phyloP scores from a whole-genome alignment of 306 rosid genomes.

The Cicer judaicum region DNA sequence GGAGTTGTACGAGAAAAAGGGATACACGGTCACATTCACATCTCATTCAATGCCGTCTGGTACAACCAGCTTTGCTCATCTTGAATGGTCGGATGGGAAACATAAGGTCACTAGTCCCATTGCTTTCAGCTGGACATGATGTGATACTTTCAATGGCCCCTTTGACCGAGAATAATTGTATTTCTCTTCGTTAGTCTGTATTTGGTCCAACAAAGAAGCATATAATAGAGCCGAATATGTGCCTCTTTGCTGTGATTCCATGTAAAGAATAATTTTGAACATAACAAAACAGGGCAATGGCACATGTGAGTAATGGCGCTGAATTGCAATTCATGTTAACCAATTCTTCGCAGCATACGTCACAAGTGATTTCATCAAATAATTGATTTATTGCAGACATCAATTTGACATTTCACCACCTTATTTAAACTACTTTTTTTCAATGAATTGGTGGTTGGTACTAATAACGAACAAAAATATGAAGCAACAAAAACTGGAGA shows the following conservation, averaged over 20 bases:
- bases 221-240: conserved; percentile 27
- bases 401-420: background rate
- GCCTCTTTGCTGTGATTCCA: conserved; percentile 28
- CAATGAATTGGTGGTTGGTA: background rate
- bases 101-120: conserved; percentile 75
- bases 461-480: background rate
- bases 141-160: conserved; percentile 34
- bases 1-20: conserved; percentile 56
- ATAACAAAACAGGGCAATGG: conserved; percentile 37
- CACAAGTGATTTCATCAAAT: background rate
- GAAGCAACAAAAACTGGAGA: conserved; percentile 3
- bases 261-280: conserved; percentile 44
- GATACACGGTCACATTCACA: conserved; percentile 72
- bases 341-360: background rate
- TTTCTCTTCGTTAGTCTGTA: conserved; percentile 24
- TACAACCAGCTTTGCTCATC: conserved; percentile 62
- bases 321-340: conserved; percentile 25
- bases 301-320: background rate
- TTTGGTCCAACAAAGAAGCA: conserved; percentile 39
- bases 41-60: conserved; percentile 65
- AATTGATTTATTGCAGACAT: background rate
- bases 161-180: conserved; percentile 26
- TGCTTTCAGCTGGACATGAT: conserved; percentile 80
- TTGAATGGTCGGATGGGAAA: conserved; percentile 92
- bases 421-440: background rate